Evolutionary conservation across 2,329 filamentous ascomycete genomes (phyloP).

Genomic region (Aschersonia sp.): DNA sequence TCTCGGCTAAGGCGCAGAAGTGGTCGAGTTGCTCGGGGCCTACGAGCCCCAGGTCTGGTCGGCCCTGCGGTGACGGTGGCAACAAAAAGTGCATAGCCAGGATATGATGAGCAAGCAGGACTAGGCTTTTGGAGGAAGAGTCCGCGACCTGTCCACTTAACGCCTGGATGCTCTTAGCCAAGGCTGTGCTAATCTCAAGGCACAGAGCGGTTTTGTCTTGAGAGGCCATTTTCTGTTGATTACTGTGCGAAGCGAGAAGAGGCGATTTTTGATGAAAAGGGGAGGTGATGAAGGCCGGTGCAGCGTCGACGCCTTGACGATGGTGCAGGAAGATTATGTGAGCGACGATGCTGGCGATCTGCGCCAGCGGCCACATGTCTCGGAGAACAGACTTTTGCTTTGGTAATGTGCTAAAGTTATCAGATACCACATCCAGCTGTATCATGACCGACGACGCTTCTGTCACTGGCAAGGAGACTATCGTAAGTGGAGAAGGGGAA

Average conservation of each 20-base stretch:
- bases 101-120: conserved; percentile 17
- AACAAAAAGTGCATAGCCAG: conserved; percentile 20
- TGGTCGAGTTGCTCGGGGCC: conserved; percentile 11
- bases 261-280: conserved; percentile 9
- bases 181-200: conserved; percentile 13
- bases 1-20: conserved; percentile 14
- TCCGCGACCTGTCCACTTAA: conserved; percentile 10
- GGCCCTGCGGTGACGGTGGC: conserved; percentile 7
- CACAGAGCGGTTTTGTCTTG: conserved; percentile 7
- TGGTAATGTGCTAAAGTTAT: conserved; percentile 21
- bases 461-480: conserved; percentile 14
- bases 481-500: conserved; percentile 10
- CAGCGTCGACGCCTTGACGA: conserved; percentile 5
- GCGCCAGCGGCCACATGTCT: conserved; percentile 20
- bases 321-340: conserved; percentile 14
- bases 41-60: conserved; percentile 8
- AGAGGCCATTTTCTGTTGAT: conserved; percentile 7
- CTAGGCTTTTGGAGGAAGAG: conserved; percentile 10
- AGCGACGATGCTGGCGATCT: conserved; percentile 16
- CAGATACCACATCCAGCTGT: conserved; percentile 19
- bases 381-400: conserved; percentile 18
- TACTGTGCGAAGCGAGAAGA: conserved; percentile 8
- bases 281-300: conserved; percentile 6
- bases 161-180: conserved; percentile 12
- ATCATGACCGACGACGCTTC: conserved; percentile 16